phyloP scores from a whole-genome alignment of 805 yeast genomes.

The Saturnispora serradocipensis region DNA sequence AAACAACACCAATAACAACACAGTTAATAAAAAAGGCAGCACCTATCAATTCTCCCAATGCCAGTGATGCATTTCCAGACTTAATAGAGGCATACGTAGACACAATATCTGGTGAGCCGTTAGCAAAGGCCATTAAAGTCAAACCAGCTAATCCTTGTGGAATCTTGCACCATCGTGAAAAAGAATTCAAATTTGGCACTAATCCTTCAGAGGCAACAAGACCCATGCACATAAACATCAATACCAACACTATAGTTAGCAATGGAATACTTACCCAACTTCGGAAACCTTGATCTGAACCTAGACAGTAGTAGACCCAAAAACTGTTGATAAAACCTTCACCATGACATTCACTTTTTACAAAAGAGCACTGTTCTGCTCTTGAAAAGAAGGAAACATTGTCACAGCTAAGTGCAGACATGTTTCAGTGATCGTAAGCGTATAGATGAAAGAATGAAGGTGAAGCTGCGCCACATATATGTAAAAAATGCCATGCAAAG shows the following conservation, averaged over 20 bases:
- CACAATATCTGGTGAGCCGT: constrained; percentile 85
- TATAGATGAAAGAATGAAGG: neutral
- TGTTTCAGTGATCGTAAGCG: neutral
- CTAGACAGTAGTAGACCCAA: constrained; percentile 24
- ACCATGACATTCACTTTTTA: constrained; percentile 19
- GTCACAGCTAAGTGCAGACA: constrained; percentile 5
- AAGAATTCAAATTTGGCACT: constrained; percentile 69
- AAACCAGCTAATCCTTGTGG: constrained; percentile 83
- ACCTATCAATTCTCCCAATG: constrained; percentile 86
- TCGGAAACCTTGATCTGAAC: constrained; percentile 10
- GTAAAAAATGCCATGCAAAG: neutral
- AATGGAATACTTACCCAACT: constrained; percentile 18
- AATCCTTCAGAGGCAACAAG: constrained; percentile 75
- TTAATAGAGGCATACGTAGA: constrained; percentile 77
- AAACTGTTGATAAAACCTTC: constrained; percentile 25
- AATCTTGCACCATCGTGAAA: constrained; percentile 54
- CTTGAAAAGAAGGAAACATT: constrained; percentile 9
- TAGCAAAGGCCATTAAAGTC: constrained; percentile 83
- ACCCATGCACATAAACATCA: constrained; percentile 60
- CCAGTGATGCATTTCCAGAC: constrained; percentile 59
- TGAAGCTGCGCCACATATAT: neutral
- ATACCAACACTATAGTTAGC: constrained; percentile 17
- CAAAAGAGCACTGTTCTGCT: constrained; percentile 25
- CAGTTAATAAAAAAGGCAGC: constrained; percentile 78
- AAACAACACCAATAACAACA: constrained; percentile 73